These are phyloP conservation scores for Coniella vitis DNA, from an alignment of 2,329 filamentous ascomycete genomes.

Conservation along the genomic window DNA sequence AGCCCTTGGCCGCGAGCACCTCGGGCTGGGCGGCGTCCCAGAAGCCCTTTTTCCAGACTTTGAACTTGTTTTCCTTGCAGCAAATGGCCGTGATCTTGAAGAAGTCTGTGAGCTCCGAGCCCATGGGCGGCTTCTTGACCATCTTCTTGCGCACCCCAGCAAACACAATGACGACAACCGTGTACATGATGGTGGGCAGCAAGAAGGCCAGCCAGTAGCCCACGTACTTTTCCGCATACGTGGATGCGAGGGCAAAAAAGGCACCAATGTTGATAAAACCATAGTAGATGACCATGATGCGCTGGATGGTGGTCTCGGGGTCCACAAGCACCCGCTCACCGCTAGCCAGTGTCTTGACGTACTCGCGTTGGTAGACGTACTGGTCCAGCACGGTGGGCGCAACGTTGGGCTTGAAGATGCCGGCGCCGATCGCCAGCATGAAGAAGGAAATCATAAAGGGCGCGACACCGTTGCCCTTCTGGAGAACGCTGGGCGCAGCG, in stretches of 20 bases:
- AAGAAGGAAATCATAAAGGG: slow-evolving; percentile 57
- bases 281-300: slow-evolving; percentile 47
- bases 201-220: slow-evolving; percentile 67
- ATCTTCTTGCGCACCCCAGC: slow-evolving; percentile 51
- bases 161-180: slow-evolving; percentile 51
- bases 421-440: slow-evolving; percentile 61
- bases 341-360: slow-evolving; percentile 33
- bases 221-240: slow-evolving; percentile 68
- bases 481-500: slow-evolving; percentile 53
- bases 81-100: slow-evolving; percentile 48
- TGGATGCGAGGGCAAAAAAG: slow-evolving; percentile 54
- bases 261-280: slow-evolving; percentile 62
- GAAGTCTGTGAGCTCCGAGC: slow-evolving; percentile 58
- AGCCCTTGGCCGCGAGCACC: slow-evolving; percentile 35
- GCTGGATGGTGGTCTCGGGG: slow-evolving; percentile 38
- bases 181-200: slow-evolving; percentile 46
- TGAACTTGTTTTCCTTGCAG: slow-evolving; percentile 43
- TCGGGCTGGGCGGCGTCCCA: slow-evolving; percentile 56
- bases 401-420: slow-evolving; percentile 62
- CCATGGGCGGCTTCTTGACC: slow-evolving; percentile 49
- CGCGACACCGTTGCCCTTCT: slow-evolving; percentile 42
- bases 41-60: slow-evolving; percentile 47
- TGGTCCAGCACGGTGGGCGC: slow-evolving; percentile 38
- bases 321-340: slow-evolving; percentile 41
- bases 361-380: slow-evolving; percentile 32